Evolutionary conservation across 257 asterid genomes (phyloP).

Genomic region (Solanum stenotomum): DNA sequence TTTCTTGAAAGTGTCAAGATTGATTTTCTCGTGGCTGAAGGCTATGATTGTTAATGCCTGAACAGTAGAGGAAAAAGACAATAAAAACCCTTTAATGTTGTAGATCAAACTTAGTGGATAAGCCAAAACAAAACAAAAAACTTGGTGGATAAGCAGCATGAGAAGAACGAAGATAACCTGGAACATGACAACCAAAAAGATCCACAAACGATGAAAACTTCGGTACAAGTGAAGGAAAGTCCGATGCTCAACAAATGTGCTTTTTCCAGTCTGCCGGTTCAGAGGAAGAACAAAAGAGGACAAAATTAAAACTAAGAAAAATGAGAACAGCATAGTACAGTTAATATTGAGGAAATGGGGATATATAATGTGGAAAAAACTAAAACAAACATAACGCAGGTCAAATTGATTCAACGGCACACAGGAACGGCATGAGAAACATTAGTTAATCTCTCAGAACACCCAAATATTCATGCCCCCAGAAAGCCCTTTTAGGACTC

Average conservation of each 20-base stretch:
- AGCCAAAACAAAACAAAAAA: background rate
- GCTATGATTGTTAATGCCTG: constrained; percentile 88
- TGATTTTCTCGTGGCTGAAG: constrained; percentile 54
- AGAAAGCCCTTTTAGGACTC: background rate
- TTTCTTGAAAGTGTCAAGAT: constrained; percentile 57
- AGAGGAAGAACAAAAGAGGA: background rate
- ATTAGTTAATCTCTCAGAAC: background rate
- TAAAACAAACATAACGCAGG: background rate
- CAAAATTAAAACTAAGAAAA: background rate
- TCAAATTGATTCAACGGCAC: background rate
- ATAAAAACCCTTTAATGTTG: background rate
- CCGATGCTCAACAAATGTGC: constrained; percentile 96
- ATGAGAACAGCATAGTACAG: background rate
- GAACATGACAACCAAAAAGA: constrained; percentile 80
- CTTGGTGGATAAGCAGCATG: constrained; percentile 1
- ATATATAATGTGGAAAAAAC: background rate
- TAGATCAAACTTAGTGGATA: background rate
- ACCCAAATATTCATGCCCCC: background rate
- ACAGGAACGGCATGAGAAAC: background rate
- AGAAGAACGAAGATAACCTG: constrained; percentile 43
- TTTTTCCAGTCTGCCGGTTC: constrained; percentile 70
- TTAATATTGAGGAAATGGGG: background rate
- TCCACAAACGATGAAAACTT: constrained; percentile 98
- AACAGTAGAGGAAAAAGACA: constrained; percentile 2
- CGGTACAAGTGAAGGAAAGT: constrained; percentile 89